Base-by-base conservation (phyloP, 1,284 basidiomycete species). In the Cerrena zonata region DNA sequence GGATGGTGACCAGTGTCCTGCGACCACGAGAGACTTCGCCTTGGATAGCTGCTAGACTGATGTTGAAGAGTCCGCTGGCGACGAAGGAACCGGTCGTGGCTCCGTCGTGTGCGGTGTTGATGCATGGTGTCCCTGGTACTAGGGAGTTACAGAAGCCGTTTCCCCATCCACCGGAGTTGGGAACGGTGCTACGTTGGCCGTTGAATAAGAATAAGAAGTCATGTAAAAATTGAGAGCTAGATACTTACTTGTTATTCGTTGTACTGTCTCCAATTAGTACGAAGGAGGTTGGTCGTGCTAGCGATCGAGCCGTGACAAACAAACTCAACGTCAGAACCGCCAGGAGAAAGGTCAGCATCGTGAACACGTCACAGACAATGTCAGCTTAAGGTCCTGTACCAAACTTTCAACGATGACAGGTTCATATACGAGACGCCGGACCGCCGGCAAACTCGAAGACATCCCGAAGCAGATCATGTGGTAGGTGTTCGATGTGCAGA, bases 31-130 rank as follows among this genome's bases (percentile, higher is more conserved):
- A 64, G 4, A 74, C 64, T 58, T 74, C 67, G 12, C 53, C 55
- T 54, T 64, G 56, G 45, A 74, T 68, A 13, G 56, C 45, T 13
- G 48, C 56, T 27, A 64, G 54, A 27, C 57, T 50, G 3, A 47
- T 26, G 45, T 66, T 62, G 59, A 62, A 72, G 42, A 61, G 66
- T 3, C 74, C 72, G 40, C 66, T 55, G 4, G 68, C 65, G 5
- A 74, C 66, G 55, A 73, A 75, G 19, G 65, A 64, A 1, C 72
- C 71, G 0, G 73, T 75, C 1, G 73, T 74, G 0, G 71, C 70
- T 5, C 73, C 72, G 54, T 73, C 69, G 18, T 67, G 62, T 4
- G 69, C 69, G 4, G 67, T 68, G 54, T 75, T 73, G 50, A 71
- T 68, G 57, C 73, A 70, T 3, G 68, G 64, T 11, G 69, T 71